These are phyloP conservation scores for Curvularia verruculosa DNA, from an alignment of 2,329 filamentous ascomycete genomes.

Conservation along the genomic window DNA sequence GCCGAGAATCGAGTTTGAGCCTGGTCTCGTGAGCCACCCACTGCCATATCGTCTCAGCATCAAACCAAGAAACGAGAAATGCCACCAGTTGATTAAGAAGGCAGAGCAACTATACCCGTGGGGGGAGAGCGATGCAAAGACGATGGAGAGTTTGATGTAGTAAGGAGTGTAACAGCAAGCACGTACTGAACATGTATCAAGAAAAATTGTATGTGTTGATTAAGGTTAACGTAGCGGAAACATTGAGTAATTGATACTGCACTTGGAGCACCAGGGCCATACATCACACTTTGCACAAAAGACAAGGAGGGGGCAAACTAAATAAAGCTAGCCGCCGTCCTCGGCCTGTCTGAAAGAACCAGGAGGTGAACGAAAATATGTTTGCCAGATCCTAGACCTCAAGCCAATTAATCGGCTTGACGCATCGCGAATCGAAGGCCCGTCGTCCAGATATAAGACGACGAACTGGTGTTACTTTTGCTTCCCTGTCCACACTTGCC, in stretches of 20 bases:
- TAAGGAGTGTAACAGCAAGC: background rate
- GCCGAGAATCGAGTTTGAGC: constrained; percentile 44
- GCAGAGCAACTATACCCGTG: constrained; percentile 49
- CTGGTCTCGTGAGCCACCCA: constrained; percentile 50
- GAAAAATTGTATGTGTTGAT: background rate
- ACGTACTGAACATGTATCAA: background rate
- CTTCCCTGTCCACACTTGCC: constrained; percentile 53
- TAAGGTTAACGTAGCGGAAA: background rate
- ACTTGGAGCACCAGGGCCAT: background rate
- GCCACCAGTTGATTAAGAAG: constrained; percentile 42
- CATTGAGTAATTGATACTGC: background rate
- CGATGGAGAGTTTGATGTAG: constrained; percentile 15
- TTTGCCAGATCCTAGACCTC: constrained; percentile 23
- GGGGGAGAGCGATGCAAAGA: constrained; percentile 49
- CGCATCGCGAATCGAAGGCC: constrained; percentile 34
- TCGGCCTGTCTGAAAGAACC: background rate
- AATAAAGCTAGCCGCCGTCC: background rate
- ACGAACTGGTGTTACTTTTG: constrained; percentile 41
- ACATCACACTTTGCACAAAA: background rate
- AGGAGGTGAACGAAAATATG: background rate
- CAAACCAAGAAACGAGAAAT: constrained; percentile 42
- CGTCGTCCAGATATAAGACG: constrained; percentile 36
- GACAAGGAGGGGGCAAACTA: background rate
- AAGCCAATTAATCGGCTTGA: constrained; percentile 33
- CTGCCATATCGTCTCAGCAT: constrained; percentile 45